These are phyloP conservation scores for Podospora didyma DNA, from an alignment of 495 filamentous ascomycete species.

Conservation along the genomic window DNA sequence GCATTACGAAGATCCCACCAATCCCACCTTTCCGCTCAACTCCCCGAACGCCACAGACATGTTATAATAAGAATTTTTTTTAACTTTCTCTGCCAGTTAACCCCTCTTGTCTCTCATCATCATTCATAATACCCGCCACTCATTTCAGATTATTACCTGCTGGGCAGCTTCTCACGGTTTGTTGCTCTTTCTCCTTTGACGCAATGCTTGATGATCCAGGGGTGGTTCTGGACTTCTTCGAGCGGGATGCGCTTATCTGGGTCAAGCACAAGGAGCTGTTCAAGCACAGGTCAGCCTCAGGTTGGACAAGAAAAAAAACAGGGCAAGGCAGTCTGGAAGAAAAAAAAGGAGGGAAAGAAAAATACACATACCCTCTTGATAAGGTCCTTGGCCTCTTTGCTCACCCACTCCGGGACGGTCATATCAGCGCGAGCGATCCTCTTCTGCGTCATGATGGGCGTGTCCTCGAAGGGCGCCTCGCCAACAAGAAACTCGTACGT, in stretches of 20 bases:
- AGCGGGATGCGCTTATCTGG: conserved; percentile 90
- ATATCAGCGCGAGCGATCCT: conserved; percentile 88
- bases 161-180: conserved; percentile 41
- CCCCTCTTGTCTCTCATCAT: background rate
- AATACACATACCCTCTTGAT: conserved; percentile 47
- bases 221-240: conserved; percentile 84
- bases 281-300: too few species aligned
- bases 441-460: conserved; percentile 91
- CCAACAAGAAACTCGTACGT: conserved; percentile 96
- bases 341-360: background rate
- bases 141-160: conserved; percentile 14
- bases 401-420: conserved; percentile 88
- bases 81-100: too few species aligned
- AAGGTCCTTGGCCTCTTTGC: conserved; percentile 83
- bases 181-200: conserved; percentile 65
- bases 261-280: conserved; percentile 88
- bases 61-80: too few species aligned
- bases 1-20: background rate
- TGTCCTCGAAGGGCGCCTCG: conserved; percentile 95
- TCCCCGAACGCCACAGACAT: too few species aligned
- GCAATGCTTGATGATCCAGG: conserved; percentile 98
- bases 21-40: conserved; percentile 1
- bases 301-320: conserved; percentile 3
- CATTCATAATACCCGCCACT: background rate
- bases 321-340: background rate